Evolutionary conservation across 2,329 filamentous ascomycete genomes (phyloP), one percentile per base, ranked within the genome.

Genomic region (Neofusicoccum laricinum): DNA sequence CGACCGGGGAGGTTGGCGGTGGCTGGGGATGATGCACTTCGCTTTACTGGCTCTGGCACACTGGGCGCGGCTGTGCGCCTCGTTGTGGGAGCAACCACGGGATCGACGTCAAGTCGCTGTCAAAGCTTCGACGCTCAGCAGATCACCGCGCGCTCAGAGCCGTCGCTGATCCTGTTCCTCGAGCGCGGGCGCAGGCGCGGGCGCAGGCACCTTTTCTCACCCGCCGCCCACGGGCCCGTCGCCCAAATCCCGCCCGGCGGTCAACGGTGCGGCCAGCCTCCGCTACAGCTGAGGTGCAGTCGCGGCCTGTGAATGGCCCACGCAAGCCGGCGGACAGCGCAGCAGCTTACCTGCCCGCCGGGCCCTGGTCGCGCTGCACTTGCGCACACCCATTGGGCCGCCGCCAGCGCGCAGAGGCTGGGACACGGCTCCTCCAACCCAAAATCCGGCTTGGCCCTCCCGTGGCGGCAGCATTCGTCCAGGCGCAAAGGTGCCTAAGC

Each of bases 171-270:
- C 55, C 40, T 30, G 53, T 41, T 55, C 19, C 53, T 57, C 38
- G 53, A 17, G 50, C 36, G 50, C 34, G 17, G 17, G n/a, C 32
- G 50, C 34, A 11, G 17, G n/a, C 32, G n/a, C 17, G 36, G 14
- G 49, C 19, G n/a, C 55, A 36, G 30, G 40, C 17, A 21, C 55
- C 41, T 8, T 21, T 36, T 34, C 41, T 17, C 45, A 25, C 46
- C 12, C 46, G 46, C 46, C 25, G 21, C 14, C 21, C 30, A 38
- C 36, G 36, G 36, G 30, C 49, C 49, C 30, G 49, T 19, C 6
- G 55, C 55, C 55, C 55, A 59, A 59, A 40, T 40, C 36, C 36
- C 53, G 40, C 53, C 49, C 38, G 38, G 51, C 51, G 51, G 51
- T 57, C 51, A 57, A 57, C 51, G 51, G 51, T 21, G 38, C 19